Base-by-base conservation (phyloP, 306 rosid genomes). In the Vigna hirtella region DNA sequence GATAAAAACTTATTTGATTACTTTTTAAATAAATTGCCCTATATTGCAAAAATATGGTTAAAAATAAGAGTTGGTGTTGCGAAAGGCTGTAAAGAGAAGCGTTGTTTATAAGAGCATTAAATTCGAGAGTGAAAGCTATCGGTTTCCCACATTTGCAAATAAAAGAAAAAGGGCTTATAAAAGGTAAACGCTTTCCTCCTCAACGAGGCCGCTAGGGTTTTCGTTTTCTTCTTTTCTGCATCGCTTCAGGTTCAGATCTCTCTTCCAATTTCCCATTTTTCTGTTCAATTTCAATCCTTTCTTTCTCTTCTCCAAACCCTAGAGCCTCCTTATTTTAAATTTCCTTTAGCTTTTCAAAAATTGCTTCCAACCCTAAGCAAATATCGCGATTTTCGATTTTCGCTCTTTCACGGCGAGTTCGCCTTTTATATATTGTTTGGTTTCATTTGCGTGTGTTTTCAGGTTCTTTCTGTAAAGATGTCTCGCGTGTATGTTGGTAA, bases 401-500 rank as follows among this genome's bases (percentile, higher is more conserved):
- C 5, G 8, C 9, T 36, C 11, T 17, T 38, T 24, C 28, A n/a
- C 2, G 10, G 30, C 14, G 4, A 9, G 1, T 40, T 65, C 5
- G 6, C 53, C 72, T 32, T 18, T 65, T 40, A 2, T 36, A 8
- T 9, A 18, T 40, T 1, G 5, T 18, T 40, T 14, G 1, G 30
- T 13, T 42, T n/a, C 5, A 64, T 45, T 69, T 57, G 9, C 47
- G 14, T 9, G 5, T 69, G 9, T 47, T 49, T 5, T 16, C 86
- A 90, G 95, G 71, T 76, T 38, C 38, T 32, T 43, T 51, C 47
- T 16, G 86, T 13, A 40, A 86, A 72, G 68, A 91, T 96, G 99
- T 90, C 99, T 84, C 98, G 99, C 26, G 98, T 96, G 13, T 96
- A 96, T 71, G 96, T 96, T 17, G 99, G 99, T 70, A 96, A 96